Percentiles rank a stretch among this genome's conserved stretches.
Conservation (phyloP, 163 green algal genomes). For the Volvox carteri region DNA sequence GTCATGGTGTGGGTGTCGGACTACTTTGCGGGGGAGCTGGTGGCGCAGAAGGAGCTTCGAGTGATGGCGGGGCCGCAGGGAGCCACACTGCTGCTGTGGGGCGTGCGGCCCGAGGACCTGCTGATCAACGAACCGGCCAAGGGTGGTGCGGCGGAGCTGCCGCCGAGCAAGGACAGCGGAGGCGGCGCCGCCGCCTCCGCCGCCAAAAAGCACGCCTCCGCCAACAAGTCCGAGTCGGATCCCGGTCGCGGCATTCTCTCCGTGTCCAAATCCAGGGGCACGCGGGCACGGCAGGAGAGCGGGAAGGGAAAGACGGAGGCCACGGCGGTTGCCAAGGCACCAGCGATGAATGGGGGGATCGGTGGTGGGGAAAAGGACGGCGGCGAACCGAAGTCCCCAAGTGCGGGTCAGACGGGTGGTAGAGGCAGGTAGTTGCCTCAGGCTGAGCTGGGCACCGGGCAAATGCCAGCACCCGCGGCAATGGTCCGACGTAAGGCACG, state of each 20-base stretch:
- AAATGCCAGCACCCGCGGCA: no score
- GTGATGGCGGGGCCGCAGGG: constrained; percentile 54
- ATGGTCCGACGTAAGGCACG: no score
- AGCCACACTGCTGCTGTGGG: constrained; percentile 61
- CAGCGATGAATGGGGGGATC: neutral
- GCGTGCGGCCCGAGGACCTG: constrained; percentile 27
- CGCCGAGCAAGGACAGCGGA: neutral
- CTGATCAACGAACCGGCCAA: neutral
- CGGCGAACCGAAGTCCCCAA: neutral
- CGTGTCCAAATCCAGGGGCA: neutral
- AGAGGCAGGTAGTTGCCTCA: no score
- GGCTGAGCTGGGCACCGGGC: no score
- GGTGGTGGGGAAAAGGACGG: neutral
- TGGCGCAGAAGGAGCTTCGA: constrained; percentile 36
- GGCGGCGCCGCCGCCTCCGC: no score
- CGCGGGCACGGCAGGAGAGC: neutral
- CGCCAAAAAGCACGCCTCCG: no score
- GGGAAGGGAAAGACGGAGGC: neutral
- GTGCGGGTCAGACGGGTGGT: neutral
- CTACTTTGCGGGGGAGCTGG: constrained; percentile 59
- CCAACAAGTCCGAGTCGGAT: no score
- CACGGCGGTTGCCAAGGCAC: neutral
- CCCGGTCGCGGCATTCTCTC: neutral
- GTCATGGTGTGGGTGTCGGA: constrained; percentile 64
- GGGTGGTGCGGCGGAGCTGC: neutral